Conservation (phyloP, 2,329 filamentous ascomycete species). For the Sclerotinia spermophila region DNA sequence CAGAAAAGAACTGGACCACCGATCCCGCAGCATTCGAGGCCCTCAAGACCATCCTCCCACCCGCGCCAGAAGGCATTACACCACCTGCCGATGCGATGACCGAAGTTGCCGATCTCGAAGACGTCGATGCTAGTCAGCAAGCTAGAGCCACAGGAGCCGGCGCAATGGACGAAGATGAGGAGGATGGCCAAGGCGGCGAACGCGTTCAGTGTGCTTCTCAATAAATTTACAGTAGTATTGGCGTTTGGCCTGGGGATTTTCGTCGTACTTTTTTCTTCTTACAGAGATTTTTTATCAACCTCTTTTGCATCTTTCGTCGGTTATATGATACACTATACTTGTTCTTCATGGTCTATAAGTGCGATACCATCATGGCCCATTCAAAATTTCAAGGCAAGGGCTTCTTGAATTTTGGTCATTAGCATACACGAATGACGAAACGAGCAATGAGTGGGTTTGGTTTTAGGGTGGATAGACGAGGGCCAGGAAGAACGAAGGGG, state of each 20-base stretch:
- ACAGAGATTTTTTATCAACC: slow-evolving; percentile 10
- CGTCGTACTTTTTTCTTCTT: not conserved
- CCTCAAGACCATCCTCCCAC: slow-evolving; percentile 81
- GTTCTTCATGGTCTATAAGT: slow-evolving; percentile 7
- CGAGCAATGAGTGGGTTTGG: slow-evolving; percentile 5
- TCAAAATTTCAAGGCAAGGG: not conserved
- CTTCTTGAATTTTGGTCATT: not conserved
- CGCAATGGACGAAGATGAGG: slow-evolving; percentile 70
- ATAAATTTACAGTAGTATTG: slow-evolving; percentile 45
- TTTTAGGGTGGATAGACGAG: not conserved
- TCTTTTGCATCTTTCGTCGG: slow-evolving; percentile 18
- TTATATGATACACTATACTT: slow-evolving; percentile 17
- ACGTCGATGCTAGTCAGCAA: slow-evolving; percentile 68
- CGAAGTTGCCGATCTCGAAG: slow-evolving; percentile 83
- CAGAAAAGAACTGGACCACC: slow-evolving; percentile 67
- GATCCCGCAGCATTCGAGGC: slow-evolving; percentile 69
- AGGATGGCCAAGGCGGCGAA: slow-evolving; percentile 72
- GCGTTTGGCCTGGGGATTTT: slow-evolving; percentile 17
- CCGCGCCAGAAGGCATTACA: slow-evolving; percentile 54
- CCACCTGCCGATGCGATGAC: slow-evolving; percentile 85
- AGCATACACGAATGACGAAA: slow-evolving; percentile 3
- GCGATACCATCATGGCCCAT: not conserved
- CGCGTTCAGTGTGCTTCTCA: slow-evolving; percentile 85
- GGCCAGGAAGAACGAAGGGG: slow-evolving; percentile 4
- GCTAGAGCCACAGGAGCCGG: slow-evolving; percentile 65